Base-by-base conservation (phyloP, 495 filamentous ascomycete genomes). In the Oleoguttula mirabilis region DNA sequence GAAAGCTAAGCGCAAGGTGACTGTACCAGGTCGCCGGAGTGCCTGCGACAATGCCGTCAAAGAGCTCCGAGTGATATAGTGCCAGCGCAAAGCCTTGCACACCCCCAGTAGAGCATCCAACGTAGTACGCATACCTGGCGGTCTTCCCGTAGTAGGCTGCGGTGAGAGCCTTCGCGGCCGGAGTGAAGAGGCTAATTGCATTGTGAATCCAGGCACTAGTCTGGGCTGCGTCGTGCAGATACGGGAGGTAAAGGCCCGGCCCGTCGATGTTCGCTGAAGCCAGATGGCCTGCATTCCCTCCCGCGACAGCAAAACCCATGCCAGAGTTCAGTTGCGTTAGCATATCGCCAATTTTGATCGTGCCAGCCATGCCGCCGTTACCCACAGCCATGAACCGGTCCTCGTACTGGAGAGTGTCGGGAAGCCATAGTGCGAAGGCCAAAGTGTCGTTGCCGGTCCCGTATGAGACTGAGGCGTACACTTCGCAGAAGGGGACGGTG, bases 41-140 rank as follows among this genome's bases (percentile, higher is more conserved):
- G 22, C 62, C 60, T 2, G 65, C 62, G 23, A 55, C 50, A 17
- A 68, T 66, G 6, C 65, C 64, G 51, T 68, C 65, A 36, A 66
- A 68, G 1, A 68, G 37, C 0, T 57, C 38, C 1, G 64, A 61
- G 47, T 68, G 55, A 23, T 52, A 65, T 37, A 66, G 64, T 5
- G 64, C 65, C 8, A 68, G 43, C 2, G 65, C 62, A 43, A 62
- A 68, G n/a, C 64, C 65, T 50, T 66, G 65, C n/a, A 60, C 64
- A n/a, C 65, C 65, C 1, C 65, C 64, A 2, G 64, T 68, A 6
- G 64, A 68, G 28, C 64, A 68, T 7, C 64, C 64, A 35, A 52
- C 43, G 41, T 63, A 66, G 37, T 68, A 68, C 21, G 52, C 62
- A 34, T 59, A 55, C 35, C 44, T 47, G 6, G 62, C 55, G 8